These are phyloP conservation scores for Pseudopediastrum boryanum DNA, from an alignment of 139 green algal genomes.

Conservation along the genomic window DNA sequence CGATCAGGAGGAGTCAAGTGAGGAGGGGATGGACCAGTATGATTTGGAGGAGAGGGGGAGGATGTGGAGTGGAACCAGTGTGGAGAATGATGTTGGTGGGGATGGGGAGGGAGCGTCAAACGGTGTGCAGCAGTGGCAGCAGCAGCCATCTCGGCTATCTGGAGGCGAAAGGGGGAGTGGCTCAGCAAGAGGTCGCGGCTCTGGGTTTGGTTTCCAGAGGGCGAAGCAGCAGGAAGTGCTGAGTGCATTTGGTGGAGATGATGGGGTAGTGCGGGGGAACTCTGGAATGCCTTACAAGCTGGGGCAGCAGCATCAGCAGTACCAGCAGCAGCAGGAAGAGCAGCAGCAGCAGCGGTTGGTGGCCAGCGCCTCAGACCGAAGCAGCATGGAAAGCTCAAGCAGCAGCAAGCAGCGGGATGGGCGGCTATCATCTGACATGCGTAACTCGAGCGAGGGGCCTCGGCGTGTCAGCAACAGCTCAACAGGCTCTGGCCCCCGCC, in stretches of 20 bases:
- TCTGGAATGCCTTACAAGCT: background rate
- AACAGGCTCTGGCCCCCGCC: background rate
- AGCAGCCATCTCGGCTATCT: background rate
- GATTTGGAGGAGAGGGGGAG: background rate
- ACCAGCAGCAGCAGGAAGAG: background rate
- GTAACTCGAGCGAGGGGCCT: no score
- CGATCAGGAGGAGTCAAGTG: background rate
- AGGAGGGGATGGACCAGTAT: background rate
- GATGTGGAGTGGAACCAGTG: background rate
- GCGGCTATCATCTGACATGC: no score
- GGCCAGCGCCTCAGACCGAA: background rate
- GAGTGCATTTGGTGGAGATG: background rate
- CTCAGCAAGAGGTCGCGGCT: background rate
- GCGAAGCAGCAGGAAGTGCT: background rate
- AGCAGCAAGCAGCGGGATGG: background rate
- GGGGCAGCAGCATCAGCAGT: background rate
- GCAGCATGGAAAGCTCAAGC: background rate
- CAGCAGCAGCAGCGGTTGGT: slow-evolving; percentile 1
- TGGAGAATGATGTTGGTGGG: no score
- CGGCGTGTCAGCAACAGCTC: background rate
- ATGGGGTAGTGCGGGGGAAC: background rate
- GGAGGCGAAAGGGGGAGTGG: no score
- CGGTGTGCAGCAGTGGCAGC: background rate
- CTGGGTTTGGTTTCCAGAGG: no score
- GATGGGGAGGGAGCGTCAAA: background rate